Conservation (phyloP, 257 asterid species). For the Solanum pimpinellifolium region DNA sequence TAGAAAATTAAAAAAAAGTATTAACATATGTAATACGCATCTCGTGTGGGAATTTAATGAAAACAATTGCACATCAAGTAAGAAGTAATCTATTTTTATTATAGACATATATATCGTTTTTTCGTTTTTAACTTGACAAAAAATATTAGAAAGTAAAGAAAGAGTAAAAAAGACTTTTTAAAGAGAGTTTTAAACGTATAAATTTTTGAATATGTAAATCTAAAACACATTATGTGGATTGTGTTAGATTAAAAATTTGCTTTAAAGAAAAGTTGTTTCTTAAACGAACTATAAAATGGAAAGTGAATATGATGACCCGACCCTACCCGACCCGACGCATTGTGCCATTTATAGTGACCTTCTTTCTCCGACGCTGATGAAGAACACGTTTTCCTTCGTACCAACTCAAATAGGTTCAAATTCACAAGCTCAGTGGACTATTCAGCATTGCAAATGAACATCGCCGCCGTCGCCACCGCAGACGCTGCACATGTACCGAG, state of each 20-base stretch:
- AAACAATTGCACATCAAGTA: too few species aligned
- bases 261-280: neutral
- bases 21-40: too few species aligned
- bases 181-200: neutral
- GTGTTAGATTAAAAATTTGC: neutral
- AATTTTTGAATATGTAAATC: neutral
- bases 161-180: too few species aligned
- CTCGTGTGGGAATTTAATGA: too few species aligned
- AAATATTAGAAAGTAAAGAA: too few species aligned
- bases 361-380: neutral
- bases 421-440: slow-evolving; percentile 22
- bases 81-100: too few species aligned
- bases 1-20: too few species aligned
- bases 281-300: neutral
- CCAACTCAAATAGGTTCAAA: slow-evolving; percentile 20
- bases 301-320: neutral
- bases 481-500: slow-evolving; percentile 25
- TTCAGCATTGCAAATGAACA: neutral
- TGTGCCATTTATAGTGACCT: neutral
- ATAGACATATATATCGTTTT: too few species aligned
- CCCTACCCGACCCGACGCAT: neutral
- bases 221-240: neutral
- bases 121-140: too few species aligned
- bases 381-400: neutral
- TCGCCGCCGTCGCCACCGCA: slow-evolving; percentile 18